Evolutionary conservation across 352 stramenopile species (phyloP).

Genomic region (Phytophthora agathidicida): DNA sequence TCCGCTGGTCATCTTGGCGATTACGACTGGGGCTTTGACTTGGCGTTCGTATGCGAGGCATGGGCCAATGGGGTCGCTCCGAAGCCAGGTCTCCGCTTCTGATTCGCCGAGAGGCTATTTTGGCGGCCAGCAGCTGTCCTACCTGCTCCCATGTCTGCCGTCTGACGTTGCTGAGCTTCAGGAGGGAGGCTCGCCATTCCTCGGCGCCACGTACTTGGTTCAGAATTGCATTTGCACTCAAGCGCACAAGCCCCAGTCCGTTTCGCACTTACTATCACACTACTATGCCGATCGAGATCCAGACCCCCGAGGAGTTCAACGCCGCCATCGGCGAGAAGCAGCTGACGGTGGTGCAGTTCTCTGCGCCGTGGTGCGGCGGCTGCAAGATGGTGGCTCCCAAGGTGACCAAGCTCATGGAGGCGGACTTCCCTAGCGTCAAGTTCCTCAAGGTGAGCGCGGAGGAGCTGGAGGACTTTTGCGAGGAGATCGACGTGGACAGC

Average conservation of each 20-base stretch:
- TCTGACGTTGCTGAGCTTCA: constrained; percentile 32
- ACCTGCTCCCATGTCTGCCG: constrained; percentile 31
- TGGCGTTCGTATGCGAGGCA: not conserved
- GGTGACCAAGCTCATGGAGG: constrained; percentile 61
- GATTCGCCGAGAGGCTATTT: constrained; percentile 6
- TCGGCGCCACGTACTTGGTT: constrained; percentile 20
- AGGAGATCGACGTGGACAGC: constrained; percentile 80
- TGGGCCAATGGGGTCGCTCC: not conserved
- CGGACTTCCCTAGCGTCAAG: constrained; percentile 53
- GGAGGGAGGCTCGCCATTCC: too few relatives aligned
- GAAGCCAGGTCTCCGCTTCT: not conserved
- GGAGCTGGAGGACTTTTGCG: constrained; percentile 77
- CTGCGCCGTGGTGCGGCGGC: constrained; percentile 77
- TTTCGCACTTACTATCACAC: not conserved
- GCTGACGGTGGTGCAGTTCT: constrained; percentile 65
- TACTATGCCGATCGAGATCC: constrained; percentile 46
- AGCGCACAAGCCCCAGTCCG: not conserved
- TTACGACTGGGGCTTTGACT: constrained; percentile 1
- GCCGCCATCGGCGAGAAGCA: constrained; percentile 51
- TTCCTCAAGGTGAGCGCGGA: constrained; percentile 79
- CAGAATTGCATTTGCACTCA: constrained; percentile 30
- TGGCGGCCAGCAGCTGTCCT: constrained; percentile 28
- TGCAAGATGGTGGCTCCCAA: constrained; percentile 77
- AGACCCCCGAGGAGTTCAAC: constrained; percentile 57
- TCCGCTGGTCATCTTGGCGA: constrained; percentile 10